phyloP scores from a whole-genome alignment of 2,329 filamentous ascomycete genomes.

The Sarocladium strictum region DNA sequence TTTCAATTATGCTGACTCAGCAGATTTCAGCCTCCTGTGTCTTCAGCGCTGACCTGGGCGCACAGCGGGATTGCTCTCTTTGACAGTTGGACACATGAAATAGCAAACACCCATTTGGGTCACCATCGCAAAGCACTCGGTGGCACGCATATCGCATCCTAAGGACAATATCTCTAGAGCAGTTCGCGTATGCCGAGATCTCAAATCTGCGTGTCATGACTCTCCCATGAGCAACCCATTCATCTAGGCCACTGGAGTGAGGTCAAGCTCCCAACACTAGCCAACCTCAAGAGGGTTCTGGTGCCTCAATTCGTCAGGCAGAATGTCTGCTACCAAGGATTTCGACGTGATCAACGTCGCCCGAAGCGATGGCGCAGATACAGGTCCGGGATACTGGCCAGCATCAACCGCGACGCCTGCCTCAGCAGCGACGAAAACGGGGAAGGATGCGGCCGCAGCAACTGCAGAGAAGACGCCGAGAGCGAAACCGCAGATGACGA shows the following conservation, averaged over 20 bases:
- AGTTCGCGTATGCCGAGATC: too few species aligned
- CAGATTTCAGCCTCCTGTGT: not conserved
- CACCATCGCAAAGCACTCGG: too few species aligned
- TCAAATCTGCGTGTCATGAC: too few species aligned
- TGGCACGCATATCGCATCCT: too few species aligned
- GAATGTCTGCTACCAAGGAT: constrained; percentile 30
- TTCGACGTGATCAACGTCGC: constrained; percentile 36
- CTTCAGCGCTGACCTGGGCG: not conserved
- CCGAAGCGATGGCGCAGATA: constrained; percentile 40
- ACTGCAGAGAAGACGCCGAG: constrained; percentile 29
- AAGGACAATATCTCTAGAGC: too few species aligned
- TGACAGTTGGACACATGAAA: not conserved
- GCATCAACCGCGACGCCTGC: constrained; percentile 18
- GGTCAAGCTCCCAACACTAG: not conserved
- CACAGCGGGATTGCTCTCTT: too few species aligned
- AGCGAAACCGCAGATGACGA: constrained; percentile 36
- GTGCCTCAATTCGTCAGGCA: not conserved
- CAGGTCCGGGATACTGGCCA: constrained; percentile 39
- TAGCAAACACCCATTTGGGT: too few species aligned
- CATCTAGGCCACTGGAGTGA: too few species aligned
- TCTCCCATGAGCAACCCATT: too few species aligned
- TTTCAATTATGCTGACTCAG: constrained; percentile 1
- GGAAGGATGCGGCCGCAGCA: constrained; percentile 23
- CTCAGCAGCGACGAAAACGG: constrained; percentile 26
- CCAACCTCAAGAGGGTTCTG: not conserved